Evolutionary conservation across 495 filamentous ascomycete genomes (phyloP).

Genomic region (Penicillium lagena): DNA sequence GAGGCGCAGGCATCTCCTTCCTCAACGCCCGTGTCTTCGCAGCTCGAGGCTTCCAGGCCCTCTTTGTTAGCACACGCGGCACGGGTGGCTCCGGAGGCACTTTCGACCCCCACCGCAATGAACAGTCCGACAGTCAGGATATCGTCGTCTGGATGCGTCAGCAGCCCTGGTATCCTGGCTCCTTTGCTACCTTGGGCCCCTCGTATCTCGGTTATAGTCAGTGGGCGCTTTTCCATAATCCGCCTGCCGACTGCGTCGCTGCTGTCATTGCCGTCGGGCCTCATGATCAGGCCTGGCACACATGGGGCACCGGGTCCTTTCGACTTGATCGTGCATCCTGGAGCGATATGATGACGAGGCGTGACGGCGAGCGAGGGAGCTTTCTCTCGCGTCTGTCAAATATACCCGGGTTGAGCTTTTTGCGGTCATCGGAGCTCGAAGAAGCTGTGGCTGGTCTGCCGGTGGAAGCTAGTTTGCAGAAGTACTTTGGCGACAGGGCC

Average conservation of each 20-base stretch:
- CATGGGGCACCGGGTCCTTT: constrained; percentile 21
- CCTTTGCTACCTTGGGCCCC: constrained; percentile 21
- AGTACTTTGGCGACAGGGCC: constrained; percentile 12
- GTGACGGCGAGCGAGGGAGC: constrained; percentile 1
- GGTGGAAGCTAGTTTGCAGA: constrained; percentile 7
- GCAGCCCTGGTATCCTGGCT: constrained; percentile 27
- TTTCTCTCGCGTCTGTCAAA: constrained; percentile 6
- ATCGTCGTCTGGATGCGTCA: constrained; percentile 28
- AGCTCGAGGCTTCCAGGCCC: constrained; percentile 24
- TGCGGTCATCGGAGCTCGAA: constrained; percentile 6
- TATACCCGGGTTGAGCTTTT: constrained; percentile 10
- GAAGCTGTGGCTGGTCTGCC: constrained; percentile 7
- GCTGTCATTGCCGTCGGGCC: constrained; percentile 15
- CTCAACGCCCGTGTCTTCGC: constrained; percentile 16
- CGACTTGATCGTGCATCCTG: constrained; percentile 16
- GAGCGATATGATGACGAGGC: constrained; percentile 12
- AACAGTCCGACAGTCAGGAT: constrained; percentile 20
- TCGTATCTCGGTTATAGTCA: constrained; percentile 27
- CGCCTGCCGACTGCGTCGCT: constrained; percentile 19
- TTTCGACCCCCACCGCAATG: constrained; percentile 11
- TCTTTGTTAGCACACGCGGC: constrained; percentile 23
- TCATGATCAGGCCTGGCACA: constrained; percentile 15
- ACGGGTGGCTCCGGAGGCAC: constrained; percentile 18
- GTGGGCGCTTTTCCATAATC: constrained; percentile 22
- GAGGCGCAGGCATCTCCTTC: constrained; percentile 10